Percentiles rank a stretch among this genome's conserved stretches.
Conservation (phyloP, 441 rosid species). For the Pelargonium cotyledonis region DNA sequence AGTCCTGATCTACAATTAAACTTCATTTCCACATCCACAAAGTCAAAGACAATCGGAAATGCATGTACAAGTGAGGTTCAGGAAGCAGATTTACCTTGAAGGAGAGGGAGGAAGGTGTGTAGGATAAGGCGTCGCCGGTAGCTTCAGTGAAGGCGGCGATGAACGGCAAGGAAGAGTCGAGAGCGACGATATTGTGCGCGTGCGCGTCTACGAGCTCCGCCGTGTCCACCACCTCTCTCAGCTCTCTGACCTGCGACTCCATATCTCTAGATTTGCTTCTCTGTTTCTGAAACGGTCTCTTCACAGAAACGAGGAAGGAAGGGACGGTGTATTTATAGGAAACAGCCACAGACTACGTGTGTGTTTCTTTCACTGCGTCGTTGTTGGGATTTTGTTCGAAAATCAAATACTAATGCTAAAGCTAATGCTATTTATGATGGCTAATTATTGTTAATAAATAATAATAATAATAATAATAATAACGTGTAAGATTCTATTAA, state of each 20-base stretch:
- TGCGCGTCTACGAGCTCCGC: slow-evolving; percentile 65
- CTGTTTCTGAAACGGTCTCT: too few species aligned
- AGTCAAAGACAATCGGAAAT: not conserved
- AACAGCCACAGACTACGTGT: too few species aligned
- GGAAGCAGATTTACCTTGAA: slow-evolving; percentile 46
- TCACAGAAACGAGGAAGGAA: too few species aligned
- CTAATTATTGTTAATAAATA: too few species aligned
- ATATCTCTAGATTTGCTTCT: slow-evolving; percentile 20
- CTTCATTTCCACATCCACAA: not conserved
- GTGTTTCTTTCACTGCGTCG: too few species aligned
- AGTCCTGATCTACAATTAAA: not conserved
- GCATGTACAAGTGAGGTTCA: not conserved
- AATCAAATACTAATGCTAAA: too few species aligned
- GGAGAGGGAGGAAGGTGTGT: slow-evolving; percentile 60
- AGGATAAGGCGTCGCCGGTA: slow-evolving; percentile 59
- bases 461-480: too few species aligned
- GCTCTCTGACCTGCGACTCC: slow-evolving; percentile 41
- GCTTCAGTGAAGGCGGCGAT: slow-evolving; percentile 66
- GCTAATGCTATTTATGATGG: too few species aligned
- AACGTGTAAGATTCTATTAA: too few species aligned
- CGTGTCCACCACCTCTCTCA: slow-evolving; percentile 53
- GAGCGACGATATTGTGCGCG: slow-evolving; percentile 71
- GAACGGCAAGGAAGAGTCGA: slow-evolving; percentile 76
- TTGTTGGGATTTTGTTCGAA: too few species aligned
- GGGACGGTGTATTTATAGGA: too few species aligned